A percentile compares a stretch with the other conserved stretches of the same genome.
Conservation (phyloP, 768 basidiomycete species). For the Leccinum uliginosum region DNA sequence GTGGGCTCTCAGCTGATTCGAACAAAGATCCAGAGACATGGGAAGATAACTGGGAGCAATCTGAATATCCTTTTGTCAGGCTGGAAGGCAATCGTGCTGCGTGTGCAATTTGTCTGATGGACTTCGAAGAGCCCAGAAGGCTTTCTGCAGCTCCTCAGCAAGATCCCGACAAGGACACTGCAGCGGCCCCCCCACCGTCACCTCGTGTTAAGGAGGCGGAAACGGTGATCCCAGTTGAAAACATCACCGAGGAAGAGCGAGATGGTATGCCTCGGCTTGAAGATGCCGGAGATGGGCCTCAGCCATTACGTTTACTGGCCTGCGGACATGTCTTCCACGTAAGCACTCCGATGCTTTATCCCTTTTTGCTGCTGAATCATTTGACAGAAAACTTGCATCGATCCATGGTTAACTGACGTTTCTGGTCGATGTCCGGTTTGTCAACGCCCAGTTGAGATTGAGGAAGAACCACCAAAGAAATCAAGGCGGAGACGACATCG, state of each 20-base stretch:
- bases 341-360: conserved; percentile 27
- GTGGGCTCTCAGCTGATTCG: conserved; percentile 9
- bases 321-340: conserved; percentile 94
- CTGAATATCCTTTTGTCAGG: conserved; percentile 76
- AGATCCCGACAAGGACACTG: conserved; percentile 28
- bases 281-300: conserved; percentile 73
- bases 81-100: conserved; percentile 80
- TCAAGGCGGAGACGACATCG: conserved; percentile 21
- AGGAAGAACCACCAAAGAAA: conserved; percentile 34
- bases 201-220: conserved; percentile 21
- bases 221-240: conserved; percentile 31
- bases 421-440: conserved; percentile 88
- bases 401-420: conserved; percentile 83
- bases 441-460: conserved; percentile 65
- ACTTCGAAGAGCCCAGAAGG: conserved; percentile 71
- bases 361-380: conserved; percentile 1
- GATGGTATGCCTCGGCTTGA: conserved; percentile 47
- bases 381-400: conserved; percentile 76
- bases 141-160: conserved; percentile 20
- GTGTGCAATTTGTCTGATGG: conserved; percentile 81
- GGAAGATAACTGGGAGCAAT: conserved; percentile 76
- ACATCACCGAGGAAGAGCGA: conserved; percentile 38
- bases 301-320: conserved; percentile 67
- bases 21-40: conserved; percentile 45
- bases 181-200: conserved; percentile 5